Evolutionary conservation across 1,284 basidiomycete genomes (phyloP), one percentile per base, ranked within the genome.

Genomic region (Ustilago bromivora): DNA sequence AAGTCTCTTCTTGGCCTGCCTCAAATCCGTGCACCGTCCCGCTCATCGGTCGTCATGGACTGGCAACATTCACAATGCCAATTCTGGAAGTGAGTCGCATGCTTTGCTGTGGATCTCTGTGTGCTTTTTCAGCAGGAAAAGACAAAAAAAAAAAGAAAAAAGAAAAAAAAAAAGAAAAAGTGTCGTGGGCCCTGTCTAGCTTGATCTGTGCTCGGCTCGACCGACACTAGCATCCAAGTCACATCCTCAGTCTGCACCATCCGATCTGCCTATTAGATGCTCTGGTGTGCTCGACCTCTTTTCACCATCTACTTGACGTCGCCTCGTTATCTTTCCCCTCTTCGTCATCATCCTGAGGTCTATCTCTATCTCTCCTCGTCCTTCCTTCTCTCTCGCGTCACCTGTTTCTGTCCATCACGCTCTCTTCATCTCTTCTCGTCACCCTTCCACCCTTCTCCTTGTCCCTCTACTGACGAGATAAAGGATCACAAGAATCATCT

Each of bases 401-500:
- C n/a, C 64, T 41, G 12, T 23, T 13, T 9, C 56, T 19, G 35
- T 38, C 49, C 41, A 43, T 57, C 61, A 65, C 62, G 55, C 32
- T 61, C 54, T 59, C 58, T 57, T 17, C 41, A 19, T 41, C 31
- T 47, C 41, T 41, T 65, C 62, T 55, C 56, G 36, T 52, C 49
- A 28, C 40, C 9, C 43, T 10, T 49, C 31, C 57, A 57, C 53
- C 49, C 35, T 49, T 47, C 41, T 23, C 38, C 53, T 57, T 47
- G 47, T 61, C 40, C 55, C 58, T 57, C 41, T 32, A 46, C 54
- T 60, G 62, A 61, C 59, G 36, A 61, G 61, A 61, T 54, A 61
- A 58, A 65, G 62, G 41, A 43, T 60, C 46, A 35, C 57, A 51
- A 57, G 62, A 43, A 15, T 31, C 47, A 5, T 38, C 49, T 57